phyloP scores from a whole-genome alignment of 2,329 filamentous ascomycete species.

The Apiospora kogelbergensis region DNA sequence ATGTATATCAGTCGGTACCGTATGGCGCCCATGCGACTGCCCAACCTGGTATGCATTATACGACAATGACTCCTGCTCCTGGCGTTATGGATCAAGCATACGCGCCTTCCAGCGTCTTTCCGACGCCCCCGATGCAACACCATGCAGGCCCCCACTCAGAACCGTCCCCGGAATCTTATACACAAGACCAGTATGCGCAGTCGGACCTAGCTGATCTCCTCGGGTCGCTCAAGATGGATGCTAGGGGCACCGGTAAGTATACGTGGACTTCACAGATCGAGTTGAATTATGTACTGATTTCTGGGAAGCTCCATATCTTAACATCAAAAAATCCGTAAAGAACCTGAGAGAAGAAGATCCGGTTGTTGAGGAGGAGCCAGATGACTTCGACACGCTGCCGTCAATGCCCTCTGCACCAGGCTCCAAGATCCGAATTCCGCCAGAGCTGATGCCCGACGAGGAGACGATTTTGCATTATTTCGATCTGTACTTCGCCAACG shows the following conservation, averaged over 20 bases:
- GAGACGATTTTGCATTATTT: slow-evolving; percentile 82
- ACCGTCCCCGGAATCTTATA: slow-evolving; percentile 47
- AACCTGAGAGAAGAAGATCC: slow-evolving; percentile 58
- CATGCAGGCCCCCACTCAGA: slow-evolving; percentile 38
- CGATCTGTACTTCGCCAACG: slow-evolving; percentile 83
- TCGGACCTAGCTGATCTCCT: slow-evolving; percentile 77
- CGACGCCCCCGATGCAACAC: slow-evolving; percentile 49
- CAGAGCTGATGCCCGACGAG: slow-evolving; percentile 89
- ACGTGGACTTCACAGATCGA: background rate
- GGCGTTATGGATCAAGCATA: slow-evolving; percentile 54
- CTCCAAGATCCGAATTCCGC: slow-evolving; percentile 81
- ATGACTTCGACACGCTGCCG: slow-evolving; percentile 71
- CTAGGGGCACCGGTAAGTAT: slow-evolving; percentile 77
- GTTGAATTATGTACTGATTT: slow-evolving; percentile 1
- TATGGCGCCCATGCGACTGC: slow-evolving; percentile 46
- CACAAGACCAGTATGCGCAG: slow-evolving; percentile 64
- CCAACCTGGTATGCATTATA: slow-evolving; percentile 53
- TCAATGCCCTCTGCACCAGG: slow-evolving; percentile 68
- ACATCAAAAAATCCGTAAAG: slow-evolving; percentile 50
- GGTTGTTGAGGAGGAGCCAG: slow-evolving; percentile 62
- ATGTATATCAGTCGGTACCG: slow-evolving; percentile 46
- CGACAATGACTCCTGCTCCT: slow-evolving; percentile 48
- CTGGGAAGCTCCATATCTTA: slow-evolving; percentile 75
- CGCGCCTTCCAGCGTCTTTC: slow-evolving; percentile 48
- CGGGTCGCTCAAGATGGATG: slow-evolving; percentile 83